Conservation (phyloP, 164 flowering plant species). For the Brasenia schreberi region DNA sequence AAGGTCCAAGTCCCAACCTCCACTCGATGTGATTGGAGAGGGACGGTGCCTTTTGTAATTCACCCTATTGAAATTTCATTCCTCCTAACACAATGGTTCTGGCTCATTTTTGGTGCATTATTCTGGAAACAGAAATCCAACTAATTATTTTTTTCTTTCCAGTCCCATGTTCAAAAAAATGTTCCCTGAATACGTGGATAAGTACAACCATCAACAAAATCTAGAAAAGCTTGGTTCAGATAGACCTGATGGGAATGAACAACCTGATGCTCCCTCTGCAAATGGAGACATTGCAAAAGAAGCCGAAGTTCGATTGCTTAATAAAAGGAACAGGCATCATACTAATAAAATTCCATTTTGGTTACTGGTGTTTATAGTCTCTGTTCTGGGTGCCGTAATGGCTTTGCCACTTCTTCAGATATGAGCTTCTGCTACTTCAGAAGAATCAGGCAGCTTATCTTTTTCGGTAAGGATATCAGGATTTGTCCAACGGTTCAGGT, state of each 20-base stretch:
- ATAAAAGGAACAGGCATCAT: slow-evolving; percentile 25
- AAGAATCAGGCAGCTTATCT: not conserved
- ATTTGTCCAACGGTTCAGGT: not conserved
- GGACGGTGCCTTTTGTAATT: too few relatives aligned
- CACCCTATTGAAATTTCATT: too few relatives aligned
- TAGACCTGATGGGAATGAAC: slow-evolving; percentile 20
- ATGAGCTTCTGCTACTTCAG: slow-evolving; percentile 12
- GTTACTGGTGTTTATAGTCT: slow-evolving; percentile 58
- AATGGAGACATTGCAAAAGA: slow-evolving; percentile 18
- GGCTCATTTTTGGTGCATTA: too few relatives aligned
- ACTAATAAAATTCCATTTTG: slow-evolving; percentile 50
- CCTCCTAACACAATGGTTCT: too few relatives aligned
- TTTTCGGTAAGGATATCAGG: not conserved
- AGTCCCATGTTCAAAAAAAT: slow-evolving; percentile 69
- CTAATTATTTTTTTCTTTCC: slow-evolving; percentile 5
- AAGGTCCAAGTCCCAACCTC: too few relatives aligned
- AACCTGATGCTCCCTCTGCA: slow-evolving; percentile 14
- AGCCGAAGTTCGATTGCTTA: slow-evolving; percentile 17
- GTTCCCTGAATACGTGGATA: slow-evolving; percentile 92
- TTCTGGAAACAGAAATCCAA: too few relatives aligned
- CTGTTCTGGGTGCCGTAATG: slow-evolving; percentile 66
- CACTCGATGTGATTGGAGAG: too few relatives aligned
- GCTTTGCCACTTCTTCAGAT: slow-evolving; percentile 79
- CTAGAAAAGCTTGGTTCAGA: slow-evolving; percentile 28
- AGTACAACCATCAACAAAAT: slow-evolving; percentile 53